Base-by-base conservation (phyloP, 2,329 filamentous ascomycete species). In the Kalmusia sp. region DNA sequence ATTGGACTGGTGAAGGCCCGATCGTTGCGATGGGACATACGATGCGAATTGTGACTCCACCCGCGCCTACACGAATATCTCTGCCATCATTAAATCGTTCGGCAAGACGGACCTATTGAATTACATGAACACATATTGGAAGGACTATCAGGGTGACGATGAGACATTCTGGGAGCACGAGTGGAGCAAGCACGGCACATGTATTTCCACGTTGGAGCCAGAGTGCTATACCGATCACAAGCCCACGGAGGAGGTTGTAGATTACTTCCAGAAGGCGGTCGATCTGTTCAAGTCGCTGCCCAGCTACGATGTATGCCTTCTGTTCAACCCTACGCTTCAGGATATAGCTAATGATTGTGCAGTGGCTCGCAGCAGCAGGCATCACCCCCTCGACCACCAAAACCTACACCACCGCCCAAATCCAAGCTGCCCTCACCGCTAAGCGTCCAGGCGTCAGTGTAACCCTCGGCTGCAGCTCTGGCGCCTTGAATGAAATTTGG, bases 91-190 rank as follows among this genome's bases (percentile, higher is more conserved):
- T 30, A 69, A 80, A 6, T 75, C 80, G 6, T 79, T 82, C 19
- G 81, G 81, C 54, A 80, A 82, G 45, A 77, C 76, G 1, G 81
- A 83, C 24, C 79, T 88, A 1, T 77, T 92, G 1, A 74, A 77
- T 2, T 89, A 86, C 68, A 92, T 92, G 89, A 74, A 82, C 45
- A 83, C 77, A 2, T 90, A 87, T 76, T 92, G 89, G 89, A 87
- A 90, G 69, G 85, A 88, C 66, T 84, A 87, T 72, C 69, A 82
- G 43, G 87, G 87, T 51, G 74, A 86, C 35, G 84, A 88, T 59
- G 82, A 87, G 62, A 75, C 74, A 9, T 84, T 91, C 63, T 91
- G 88, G 88, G 80, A 84, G 62, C 86, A 89, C 72, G 88, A 91
- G 68, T 91, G 86, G 83, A 80, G 81, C 70, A 90, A 89, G 71